These are phyloP conservation scores for Mycena indigotica DNA, from an alignment of 768 basidiomycete species.

Conservation along the genomic window DNA sequence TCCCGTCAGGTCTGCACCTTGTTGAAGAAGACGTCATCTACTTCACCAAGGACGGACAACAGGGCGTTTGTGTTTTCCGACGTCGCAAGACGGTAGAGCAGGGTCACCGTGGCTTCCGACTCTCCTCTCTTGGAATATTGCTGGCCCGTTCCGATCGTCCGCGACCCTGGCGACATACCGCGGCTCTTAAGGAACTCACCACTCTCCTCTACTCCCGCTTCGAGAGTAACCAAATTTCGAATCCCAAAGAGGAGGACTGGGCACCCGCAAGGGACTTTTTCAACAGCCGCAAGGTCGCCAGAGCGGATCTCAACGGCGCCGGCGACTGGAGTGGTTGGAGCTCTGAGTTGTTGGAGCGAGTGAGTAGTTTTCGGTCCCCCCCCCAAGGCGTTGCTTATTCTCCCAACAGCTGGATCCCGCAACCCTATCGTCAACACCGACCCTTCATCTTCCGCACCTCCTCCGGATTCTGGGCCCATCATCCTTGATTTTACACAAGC, in stretches of 20 bases:
- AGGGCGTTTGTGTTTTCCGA: constrained; percentile 75
- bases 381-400: neutral
- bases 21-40: constrained; percentile 81
- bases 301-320: constrained; percentile 54
- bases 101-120: constrained; percentile 78
- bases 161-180: constrained; percentile 76
- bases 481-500: constrained; percentile 76
- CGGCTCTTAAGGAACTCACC: constrained; percentile 62
- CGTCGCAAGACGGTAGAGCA: constrained; percentile 66
- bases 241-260: constrained; percentile 62
- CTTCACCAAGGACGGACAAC: constrained; percentile 68
- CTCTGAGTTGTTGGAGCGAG: constrained; percentile 58
- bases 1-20: constrained; percentile 81
- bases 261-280: constrained; percentile 65
- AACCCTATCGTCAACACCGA: constrained; percentile 48
- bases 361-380: constrained; percentile 29
- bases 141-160: constrained; percentile 65
- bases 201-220: constrained; percentile 53
- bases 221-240: constrained; percentile 48
- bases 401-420: constrained; percentile 27
- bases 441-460: constrained; percentile 73
- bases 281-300: constrained; percentile 57
- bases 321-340: constrained; percentile 72
- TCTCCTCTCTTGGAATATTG: constrained; percentile 76
- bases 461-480: constrained; percentile 80